Conservation (phyloP, 164 flowering plant genomes). For the Liriodendron chinense region DNA sequence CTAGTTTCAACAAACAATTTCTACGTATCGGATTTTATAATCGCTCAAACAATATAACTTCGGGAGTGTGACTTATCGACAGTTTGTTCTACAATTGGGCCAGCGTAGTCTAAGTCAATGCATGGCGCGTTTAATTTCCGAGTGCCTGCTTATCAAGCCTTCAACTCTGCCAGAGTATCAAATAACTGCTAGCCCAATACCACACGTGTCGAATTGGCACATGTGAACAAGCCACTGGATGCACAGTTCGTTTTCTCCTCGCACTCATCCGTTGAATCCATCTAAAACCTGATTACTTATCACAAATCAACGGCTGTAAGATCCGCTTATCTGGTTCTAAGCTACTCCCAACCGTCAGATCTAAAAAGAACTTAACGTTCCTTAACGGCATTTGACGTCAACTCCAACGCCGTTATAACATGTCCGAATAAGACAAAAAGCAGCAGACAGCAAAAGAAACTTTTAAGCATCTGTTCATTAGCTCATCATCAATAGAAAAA, state of each 20-base stretch:
- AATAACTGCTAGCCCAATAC: background rate
- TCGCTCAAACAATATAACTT: too few relatives aligned
- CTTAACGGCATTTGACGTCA: background rate
- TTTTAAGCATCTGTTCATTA: conserved; percentile 7
- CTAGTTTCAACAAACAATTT: too few relatives aligned
- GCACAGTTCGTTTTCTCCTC: too few relatives aligned
- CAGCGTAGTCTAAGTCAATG: too few relatives aligned
- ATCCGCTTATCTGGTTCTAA: background rate
- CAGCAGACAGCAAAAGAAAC: background rate
- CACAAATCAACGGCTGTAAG: background rate
- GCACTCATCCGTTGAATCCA: too few relatives aligned
- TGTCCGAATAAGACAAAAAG: conserved; percentile 4
- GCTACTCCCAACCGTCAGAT: background rate
- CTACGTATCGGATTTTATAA: too few relatives aligned
- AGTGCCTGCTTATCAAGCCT: too few relatives aligned
- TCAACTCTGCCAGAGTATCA: background rate
- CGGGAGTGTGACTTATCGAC: too few relatives aligned
- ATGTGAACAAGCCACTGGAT: background rate
- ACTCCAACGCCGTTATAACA: background rate
- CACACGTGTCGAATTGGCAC: background rate
- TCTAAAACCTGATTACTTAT: background rate
- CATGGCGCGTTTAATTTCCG: too few relatives aligned
- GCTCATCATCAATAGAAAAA: background rate
- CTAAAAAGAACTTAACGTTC: background rate
- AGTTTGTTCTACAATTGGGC: too few relatives aligned